These are phyloP conservation scores for Endoconidiophora laricicola DNA, from an alignment of 2,329 filamentous ascomycete species.

Conservation along the genomic window DNA sequence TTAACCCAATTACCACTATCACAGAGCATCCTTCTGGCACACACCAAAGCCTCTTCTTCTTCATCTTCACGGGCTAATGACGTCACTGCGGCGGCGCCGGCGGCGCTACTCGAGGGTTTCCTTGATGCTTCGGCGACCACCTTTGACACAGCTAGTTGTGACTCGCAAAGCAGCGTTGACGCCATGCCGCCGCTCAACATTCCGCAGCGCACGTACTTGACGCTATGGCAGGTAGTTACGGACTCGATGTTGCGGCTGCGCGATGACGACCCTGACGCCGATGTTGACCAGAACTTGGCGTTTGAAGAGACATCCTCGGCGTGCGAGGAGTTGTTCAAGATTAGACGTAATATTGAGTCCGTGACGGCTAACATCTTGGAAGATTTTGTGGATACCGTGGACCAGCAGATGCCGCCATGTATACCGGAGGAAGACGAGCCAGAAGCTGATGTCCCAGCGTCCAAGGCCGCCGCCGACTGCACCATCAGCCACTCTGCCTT, in stretches of 20 bases:
- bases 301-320: too few species aligned
- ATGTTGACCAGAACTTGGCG: too few species aligned
- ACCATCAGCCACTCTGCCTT: neutral
- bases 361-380: too few species aligned
- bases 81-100: too few species aligned
- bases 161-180: neutral
- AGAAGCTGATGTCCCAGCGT: neutral
- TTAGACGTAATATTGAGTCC: too few species aligned
- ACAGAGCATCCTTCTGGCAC: neutral
- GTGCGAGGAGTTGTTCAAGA: too few species aligned
- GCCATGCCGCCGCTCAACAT: neutral
- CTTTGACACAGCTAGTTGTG: neutral
- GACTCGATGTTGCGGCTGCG: conserved; percentile 6
- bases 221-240: conserved; percentile 3
- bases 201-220: conserved; percentile 1
- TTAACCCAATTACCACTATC: neutral
- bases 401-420: too few species aligned
- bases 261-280: neutral
- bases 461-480: neutral
- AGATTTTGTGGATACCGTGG: too few species aligned
- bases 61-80: too few species aligned
- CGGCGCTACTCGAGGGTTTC: too few species aligned
- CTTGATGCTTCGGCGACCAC: neutral
- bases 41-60: too few species aligned
- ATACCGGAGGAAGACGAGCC: neutral